Base-by-base conservation (phyloP, 1,284 basidiomycete species). In the Hortiboletus rubellus region DNA sequence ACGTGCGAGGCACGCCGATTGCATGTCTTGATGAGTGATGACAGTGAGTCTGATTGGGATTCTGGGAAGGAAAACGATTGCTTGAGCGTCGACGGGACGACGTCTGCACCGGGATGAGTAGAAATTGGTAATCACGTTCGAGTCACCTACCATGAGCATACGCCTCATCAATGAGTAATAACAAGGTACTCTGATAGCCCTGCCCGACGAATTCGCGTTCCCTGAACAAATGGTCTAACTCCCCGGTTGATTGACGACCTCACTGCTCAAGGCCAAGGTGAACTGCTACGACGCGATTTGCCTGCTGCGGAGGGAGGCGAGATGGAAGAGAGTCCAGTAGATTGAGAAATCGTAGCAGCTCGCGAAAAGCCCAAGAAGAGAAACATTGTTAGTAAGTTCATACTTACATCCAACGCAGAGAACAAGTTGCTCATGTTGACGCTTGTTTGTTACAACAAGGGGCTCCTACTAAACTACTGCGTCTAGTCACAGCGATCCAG, bases 231-330 rank as follows among this genome's bases (percentile, higher is more conserved):
- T 64, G 48, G 42, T 63, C 52, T 18, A 72, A 47, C 34, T 57
- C 63, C 27, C 69, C 57, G 55, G 57, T 59, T 79, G 79, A 53
- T 66, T 70, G 30, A 83, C 65, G 38, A 77, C 74, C 66, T 89
- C 86, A 86, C 31, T 74, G 73, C 60, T 91, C 89, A 5, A 92
- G 78, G 24, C 84, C 83, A 17, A 91, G 79, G 66, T 91, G 87
- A 56, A 81, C 82, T 18, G 88, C 81, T 38, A 91, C 75, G 8
- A 77, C 79, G 37, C 80, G 77, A 64, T 80, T 84, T 50, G 85
- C 84, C 55, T 84, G 78, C 37, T 79, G 74, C 27, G 78, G 74
- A 17, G 80, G 77, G n/a, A 84, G 70, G 17, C 60, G 70, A 12
- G 76, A 65, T 3, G 69, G 72, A 38, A 76, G 60, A 7, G 67